These are phyloP conservation scores for Xylaria sp. DNA, from an alignment of 2,329 filamentous ascomycete genomes.

Conservation along the genomic window DNA sequence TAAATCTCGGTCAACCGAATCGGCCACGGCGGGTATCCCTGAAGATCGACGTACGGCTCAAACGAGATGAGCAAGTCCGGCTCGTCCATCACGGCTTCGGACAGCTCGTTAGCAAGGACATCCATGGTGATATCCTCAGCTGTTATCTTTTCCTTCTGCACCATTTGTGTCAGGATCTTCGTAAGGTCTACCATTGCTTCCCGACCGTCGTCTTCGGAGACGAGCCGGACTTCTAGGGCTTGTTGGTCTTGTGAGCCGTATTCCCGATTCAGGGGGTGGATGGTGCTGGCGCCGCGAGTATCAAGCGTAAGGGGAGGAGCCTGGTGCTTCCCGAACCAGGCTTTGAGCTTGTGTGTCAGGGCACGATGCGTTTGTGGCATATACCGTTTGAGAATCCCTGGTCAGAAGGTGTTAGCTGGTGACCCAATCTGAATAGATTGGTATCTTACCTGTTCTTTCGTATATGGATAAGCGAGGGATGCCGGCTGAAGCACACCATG, in stretches of 20 bases:
- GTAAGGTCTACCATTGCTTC: slow-evolving; percentile 96
- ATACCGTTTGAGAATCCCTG: slow-evolving; percentile 86
- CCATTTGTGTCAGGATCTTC: slow-evolving; percentile 92
- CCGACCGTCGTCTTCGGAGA: slow-evolving; percentile 86
- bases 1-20: slow-evolving; percentile 94
- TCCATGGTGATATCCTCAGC: slow-evolving; percentile 82
- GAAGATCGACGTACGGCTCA: slow-evolving; percentile 77
- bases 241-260: slow-evolving; percentile 42
- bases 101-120: slow-evolving; percentile 87
- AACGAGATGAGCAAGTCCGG: slow-evolving; percentile 91
- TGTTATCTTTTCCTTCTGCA: slow-evolving; percentile 81
- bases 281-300: slow-evolving; percentile 47
- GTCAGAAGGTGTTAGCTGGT: slow-evolving; percentile 13
- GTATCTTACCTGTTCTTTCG: slow-evolving; percentile 78
- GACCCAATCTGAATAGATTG: slow-evolving; percentile 2
- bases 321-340: slow-evolving; percentile 81
- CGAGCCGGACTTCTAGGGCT: slow-evolving; percentile 67
- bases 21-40: slow-evolving; percentile 97
- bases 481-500: slow-evolving; percentile 89
- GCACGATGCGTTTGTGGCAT: slow-evolving; percentile 82
- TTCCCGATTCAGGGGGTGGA: slow-evolving; percentile 34
- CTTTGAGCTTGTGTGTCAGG: slow-evolving; percentile 76
- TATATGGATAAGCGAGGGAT: slow-evolving; percentile 90
- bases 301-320: slow-evolving; percentile 65
- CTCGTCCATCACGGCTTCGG: slow-evolving; percentile 77